Conservation (phyloP, 2,329 filamentous ascomycete genomes). For the Cytospora leucostoma region DNA sequence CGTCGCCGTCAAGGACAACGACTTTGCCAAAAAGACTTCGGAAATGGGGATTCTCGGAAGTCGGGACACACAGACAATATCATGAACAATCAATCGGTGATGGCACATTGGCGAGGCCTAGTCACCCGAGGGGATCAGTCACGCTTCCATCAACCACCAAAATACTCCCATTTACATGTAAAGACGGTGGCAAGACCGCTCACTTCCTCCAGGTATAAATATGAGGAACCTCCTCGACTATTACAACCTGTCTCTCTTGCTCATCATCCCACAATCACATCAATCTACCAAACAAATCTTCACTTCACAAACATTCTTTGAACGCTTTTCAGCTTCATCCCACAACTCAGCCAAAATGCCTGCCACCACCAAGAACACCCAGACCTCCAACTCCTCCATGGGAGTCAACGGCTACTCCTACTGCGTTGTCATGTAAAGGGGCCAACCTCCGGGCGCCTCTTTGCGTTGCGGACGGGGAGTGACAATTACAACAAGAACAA, state of each 20-base stretch:
- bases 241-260: conserved; percentile 23
- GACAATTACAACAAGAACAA: not conserved
- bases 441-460: not conserved
- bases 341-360: conserved; percentile 36
- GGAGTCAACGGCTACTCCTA: conserved; percentile 34
- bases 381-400: conserved; percentile 34
- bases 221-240: conserved; percentile 22
- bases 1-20: not conserved
- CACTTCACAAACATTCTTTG: conserved; percentile 25
- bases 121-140: not conserved
- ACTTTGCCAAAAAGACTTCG: not conserved
- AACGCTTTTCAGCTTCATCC: conserved; percentile 13
- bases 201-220: conserved; percentile 28
- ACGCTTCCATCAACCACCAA: too few relatives aligned
- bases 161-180: not conserved
- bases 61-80: not conserved
- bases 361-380: conserved; percentile 34
- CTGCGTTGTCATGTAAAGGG: conserved; percentile 40
- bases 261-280: conserved; percentile 31
- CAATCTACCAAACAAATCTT: conserved; percentile 26
- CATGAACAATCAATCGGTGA: not conserved
- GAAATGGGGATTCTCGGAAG: not conserved
- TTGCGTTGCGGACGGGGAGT: conserved; percentile 14
- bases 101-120: not conserved
- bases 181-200: not conserved